Base-by-base conservation (phyloP, 1,284 basidiomycete species). In the Afroboletus lepidellus region DNA sequence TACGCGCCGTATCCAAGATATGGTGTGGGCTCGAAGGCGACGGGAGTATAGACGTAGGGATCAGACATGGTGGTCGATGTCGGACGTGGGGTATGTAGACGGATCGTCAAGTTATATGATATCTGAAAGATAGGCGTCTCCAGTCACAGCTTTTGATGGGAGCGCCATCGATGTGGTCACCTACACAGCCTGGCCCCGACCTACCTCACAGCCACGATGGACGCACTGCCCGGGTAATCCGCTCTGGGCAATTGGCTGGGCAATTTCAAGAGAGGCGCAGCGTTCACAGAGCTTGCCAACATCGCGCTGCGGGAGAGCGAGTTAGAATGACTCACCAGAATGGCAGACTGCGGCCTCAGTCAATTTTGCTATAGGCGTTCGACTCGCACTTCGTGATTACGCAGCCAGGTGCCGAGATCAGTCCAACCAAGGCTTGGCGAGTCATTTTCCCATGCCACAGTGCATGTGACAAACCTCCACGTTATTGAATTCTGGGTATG, bases 21-120 rank as follows among this genome's bases (percentile, higher is more conserved):
- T 0, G 69, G 67, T 13, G 72, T 62, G 29, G 63, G 61, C 48
- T 70, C 58, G 42, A 58, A 70, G 21, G 66, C 27, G 9, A 51
- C 34, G 41, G 73, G 73, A 1, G 65, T 67, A 43, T 72, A 78
- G 29, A 74, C 57, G 57, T 67, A 77, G 51, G 76, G 74, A 15
- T 45, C 62, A 29, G 73, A 69, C 76, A 77, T 77, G 53, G 36
- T 50, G 45, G 8, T 55, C 9, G 38, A 21, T 41, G 52, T 30
- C 9, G 23, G 20, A n/a, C 23, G 36, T 38, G 48, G 16, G 47
- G 32, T 43, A 11, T 13, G 2, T 11, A 7, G 27, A 32, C 5
- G 3, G 16, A 9, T 20, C 16, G 33, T 6, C 15, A 12, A 9
- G 5, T 48, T 64, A 55, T 32, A 34, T 44, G 64, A 56, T 64